Percentiles rank a stretch among this genome's conserved stretches.
Conservation (phyloP, 1,139 yeast genomes). For the Kodamaea sp. region DNA sequence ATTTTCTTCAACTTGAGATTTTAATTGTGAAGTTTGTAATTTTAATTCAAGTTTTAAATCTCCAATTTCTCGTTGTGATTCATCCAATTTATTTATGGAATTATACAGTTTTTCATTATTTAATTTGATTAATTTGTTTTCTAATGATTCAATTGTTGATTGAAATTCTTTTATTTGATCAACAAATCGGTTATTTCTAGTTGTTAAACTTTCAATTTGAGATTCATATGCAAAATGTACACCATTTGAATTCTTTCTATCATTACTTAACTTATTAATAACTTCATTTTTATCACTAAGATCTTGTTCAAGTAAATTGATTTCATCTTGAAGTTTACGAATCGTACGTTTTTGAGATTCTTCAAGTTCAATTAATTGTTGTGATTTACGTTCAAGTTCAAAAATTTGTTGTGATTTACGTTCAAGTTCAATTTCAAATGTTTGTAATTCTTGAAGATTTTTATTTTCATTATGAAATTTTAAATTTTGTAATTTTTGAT, state of each 20-base stretch:
- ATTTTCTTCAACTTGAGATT: constrained; percentile 2
- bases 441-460: constrained; percentile 1
- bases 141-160: constrained; percentile 3
- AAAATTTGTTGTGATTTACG: constrained; percentile 14
- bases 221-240: constrained; percentile 9
- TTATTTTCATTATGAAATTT: neutral
- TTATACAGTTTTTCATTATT: constrained; percentile 3
- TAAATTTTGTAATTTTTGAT: neutral
- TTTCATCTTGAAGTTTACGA: constrained; percentile 10
- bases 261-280: constrained; percentile 10
- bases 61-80: constrained; percentile 1
- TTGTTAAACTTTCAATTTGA: constrained; percentile 9
- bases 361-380: neutral
- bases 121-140: constrained; percentile 2
- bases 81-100: neutral
- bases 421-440: constrained; percentile 1
- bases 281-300: constrained; percentile 9
- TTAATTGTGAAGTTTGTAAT: neutral
- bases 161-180: constrained; percentile 8
- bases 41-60: constrained; percentile 3
- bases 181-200: constrained; percentile 8
- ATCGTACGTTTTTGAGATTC: constrained; percentile 3
- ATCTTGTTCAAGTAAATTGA: constrained; percentile 12
- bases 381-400: constrained; percentile 13
- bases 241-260: constrained; percentile 6